A percentile compares a stretch with the other conserved stretches of the same genome.
Evolutionary conservation across 2,329 filamentous ascomycete genomes (phyloP).

Genomic region (Sporothrix mexicana): DNA sequence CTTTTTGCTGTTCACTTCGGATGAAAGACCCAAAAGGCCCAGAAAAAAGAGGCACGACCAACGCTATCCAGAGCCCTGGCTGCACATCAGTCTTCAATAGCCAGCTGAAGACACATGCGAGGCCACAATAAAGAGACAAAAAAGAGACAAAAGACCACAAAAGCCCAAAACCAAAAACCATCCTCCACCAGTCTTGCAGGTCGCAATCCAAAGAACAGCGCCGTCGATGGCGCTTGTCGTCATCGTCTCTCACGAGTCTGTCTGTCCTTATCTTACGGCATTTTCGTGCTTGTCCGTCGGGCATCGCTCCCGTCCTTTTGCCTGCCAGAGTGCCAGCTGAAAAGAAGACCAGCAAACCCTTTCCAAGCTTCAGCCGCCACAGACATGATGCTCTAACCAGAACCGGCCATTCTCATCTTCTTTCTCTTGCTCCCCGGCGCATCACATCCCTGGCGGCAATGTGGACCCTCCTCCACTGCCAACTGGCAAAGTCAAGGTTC

Average conservation of each 20-base stretch:
- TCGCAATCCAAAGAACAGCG: slow-evolving; percentile 22
- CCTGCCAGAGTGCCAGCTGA: background rate
- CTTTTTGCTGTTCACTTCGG: background rate
- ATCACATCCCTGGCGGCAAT: slow-evolving; percentile 28
- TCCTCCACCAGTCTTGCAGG: background rate
- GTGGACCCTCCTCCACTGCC: slow-evolving; percentile 9
- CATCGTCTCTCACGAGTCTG: background rate
- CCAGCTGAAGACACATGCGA: slow-evolving; percentile 20
- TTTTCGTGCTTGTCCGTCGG: background rate
- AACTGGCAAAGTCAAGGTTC: background rate
- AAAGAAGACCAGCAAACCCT: background rate
- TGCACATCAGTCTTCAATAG: slow-evolving; percentile 2
- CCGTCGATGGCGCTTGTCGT: slow-evolving; percentile 22
- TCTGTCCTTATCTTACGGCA: slow-evolving; percentile 26
- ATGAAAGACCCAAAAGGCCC: background rate
- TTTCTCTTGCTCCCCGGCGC: background rate
- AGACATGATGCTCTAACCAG: slow-evolving; percentile 27
- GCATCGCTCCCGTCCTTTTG: background rate
- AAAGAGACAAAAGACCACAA: background rate
- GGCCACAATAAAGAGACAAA: background rate
- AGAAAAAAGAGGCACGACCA: background rate
- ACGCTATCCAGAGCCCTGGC: background rate
- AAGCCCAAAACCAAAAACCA: background rate
- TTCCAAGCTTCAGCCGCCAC: background rate
- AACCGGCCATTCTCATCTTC: background rate